These are phyloP conservation scores for Coemansia sp. DNA, from an alignment of 192 early-diverging fungal species.

Conservation along the genomic window DNA sequence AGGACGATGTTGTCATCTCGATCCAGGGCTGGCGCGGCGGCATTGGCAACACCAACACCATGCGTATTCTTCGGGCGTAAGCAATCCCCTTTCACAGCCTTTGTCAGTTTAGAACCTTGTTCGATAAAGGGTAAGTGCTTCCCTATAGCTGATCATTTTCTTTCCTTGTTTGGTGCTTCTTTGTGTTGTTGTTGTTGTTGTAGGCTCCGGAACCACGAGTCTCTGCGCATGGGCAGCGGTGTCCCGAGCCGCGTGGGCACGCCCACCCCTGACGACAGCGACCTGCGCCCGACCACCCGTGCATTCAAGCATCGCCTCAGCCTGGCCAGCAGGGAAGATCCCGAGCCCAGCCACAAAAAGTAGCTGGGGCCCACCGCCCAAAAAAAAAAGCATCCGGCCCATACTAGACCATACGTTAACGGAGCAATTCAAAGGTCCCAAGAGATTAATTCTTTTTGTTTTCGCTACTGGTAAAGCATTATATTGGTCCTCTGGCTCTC, in stretches of 20 bases:
- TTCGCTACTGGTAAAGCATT: too few species aligned
- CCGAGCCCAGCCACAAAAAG: slow-evolving; percentile 12
- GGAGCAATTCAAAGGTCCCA: too few species aligned
- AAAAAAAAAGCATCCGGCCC: too few species aligned
- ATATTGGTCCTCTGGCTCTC: too few species aligned
- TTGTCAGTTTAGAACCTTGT: neutral
- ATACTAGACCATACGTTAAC: too few species aligned
- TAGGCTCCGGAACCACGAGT: slow-evolving; percentile 18
- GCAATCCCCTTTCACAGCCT: slow-evolving; percentile 3
- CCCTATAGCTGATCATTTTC: neutral
- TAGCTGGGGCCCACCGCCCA: too few species aligned
- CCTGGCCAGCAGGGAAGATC: slow-evolving; percentile 1
- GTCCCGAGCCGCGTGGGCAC: slow-evolving; percentile 18
- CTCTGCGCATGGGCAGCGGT: slow-evolving; percentile 14
- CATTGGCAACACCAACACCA: slow-evolving; percentile 77
- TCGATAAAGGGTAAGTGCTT: neutral
- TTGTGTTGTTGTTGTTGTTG: slow-evolving; percentile 4
- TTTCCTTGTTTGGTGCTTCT: neutral
- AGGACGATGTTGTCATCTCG: slow-evolving; percentile 64
- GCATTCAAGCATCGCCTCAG: slow-evolving; percentile 25
- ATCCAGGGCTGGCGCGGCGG: slow-evolving; percentile 77
- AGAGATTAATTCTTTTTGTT: too few species aligned
- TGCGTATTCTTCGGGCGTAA: slow-evolving; percentile 65
- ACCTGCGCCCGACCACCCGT: neutral
- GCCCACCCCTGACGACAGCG: slow-evolving; percentile 6